Conservation (phyloP, 768 basidiomycete genomes). For the Leccinum variicolor region DNA sequence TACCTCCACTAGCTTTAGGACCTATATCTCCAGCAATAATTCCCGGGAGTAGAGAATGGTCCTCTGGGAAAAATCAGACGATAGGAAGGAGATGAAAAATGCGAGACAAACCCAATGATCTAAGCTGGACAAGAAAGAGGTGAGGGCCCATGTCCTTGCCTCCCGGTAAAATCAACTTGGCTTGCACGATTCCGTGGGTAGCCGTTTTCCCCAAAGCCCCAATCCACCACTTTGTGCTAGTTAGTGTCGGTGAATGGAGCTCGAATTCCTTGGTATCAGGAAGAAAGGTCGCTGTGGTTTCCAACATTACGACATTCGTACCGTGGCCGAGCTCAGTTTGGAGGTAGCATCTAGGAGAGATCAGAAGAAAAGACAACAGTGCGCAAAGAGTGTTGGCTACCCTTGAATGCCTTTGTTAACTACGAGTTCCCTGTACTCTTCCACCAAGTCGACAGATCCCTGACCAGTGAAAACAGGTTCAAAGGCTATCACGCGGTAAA, state of each 20-base stretch:
- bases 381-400: conserved; percentile 11
- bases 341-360: conserved; percentile 51
- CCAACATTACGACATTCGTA: conserved; percentile 62
- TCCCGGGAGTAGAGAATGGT: conserved; percentile 58
- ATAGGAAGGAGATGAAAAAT: background rate
- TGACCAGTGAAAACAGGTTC: conserved; percentile 65
- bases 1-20: conserved; percentile 34
- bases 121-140: conserved; percentile 68
- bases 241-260: conserved; percentile 70
- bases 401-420: conserved; percentile 58
- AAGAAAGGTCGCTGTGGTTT: conserved; percentile 77
- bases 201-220: conserved; percentile 69
- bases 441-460: conserved; percentile 50
- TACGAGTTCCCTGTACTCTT: conserved; percentile 49
- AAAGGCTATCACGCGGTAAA: conserved; percentile 39
- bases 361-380: background rate
- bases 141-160: conserved; percentile 67
- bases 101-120: conserved; percentile 49
- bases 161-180: conserved; percentile 62
- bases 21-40: conserved; percentile 69
- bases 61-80: conserved; percentile 37
- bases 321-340: conserved; percentile 83
- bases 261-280: conserved; percentile 66
- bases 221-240: conserved; percentile 83
- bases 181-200: conserved; percentile 74